Evolutionary conservation across 805 yeast species (phyloP).

Genomic region (Pichia californica): DNA sequence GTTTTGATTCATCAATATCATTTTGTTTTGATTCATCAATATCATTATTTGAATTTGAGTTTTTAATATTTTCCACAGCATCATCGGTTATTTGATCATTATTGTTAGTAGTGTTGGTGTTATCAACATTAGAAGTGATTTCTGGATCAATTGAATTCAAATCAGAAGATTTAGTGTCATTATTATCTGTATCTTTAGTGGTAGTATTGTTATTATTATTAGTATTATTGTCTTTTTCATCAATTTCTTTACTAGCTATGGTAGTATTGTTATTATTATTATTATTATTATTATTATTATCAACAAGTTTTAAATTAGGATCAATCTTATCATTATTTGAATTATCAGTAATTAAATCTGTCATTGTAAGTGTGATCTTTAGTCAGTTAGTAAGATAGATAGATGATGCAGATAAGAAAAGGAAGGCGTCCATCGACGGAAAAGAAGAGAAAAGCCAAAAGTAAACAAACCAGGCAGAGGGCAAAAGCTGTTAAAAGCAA

Average conservation of each 20-base stretch:
- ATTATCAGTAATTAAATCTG: too few species aligned
- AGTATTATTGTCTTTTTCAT: neutral
- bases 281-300: neutral
- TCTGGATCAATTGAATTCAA: too few species aligned
- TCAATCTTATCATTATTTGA: slow-evolving; percentile 6
- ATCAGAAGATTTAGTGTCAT: neutral
- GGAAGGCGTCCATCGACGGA: slow-evolving; percentile 6
- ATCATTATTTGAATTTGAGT: neutral
- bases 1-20: neutral
- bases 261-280: neutral
- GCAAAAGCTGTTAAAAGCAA: neutral
- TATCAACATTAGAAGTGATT: too few species aligned
- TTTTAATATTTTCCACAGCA: neutral
- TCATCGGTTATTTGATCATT: too few species aligned
- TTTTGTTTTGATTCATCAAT: neutral
- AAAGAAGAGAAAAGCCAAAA: neutral
- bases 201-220: neutral
- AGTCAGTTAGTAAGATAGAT: too few species aligned
- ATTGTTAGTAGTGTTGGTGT: too few species aligned
- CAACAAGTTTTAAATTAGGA: slow-evolving; percentile 1
- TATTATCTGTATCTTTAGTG: neutral
- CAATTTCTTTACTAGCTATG: neutral
- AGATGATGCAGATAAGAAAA: neutral
- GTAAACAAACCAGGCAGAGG: neutral
- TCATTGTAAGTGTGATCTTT: too few species aligned